These are phyloP conservation scores for Coemansia sp. DNA, from an alignment of 192 early-diverging fungal species.

Conservation along the genomic window DNA sequence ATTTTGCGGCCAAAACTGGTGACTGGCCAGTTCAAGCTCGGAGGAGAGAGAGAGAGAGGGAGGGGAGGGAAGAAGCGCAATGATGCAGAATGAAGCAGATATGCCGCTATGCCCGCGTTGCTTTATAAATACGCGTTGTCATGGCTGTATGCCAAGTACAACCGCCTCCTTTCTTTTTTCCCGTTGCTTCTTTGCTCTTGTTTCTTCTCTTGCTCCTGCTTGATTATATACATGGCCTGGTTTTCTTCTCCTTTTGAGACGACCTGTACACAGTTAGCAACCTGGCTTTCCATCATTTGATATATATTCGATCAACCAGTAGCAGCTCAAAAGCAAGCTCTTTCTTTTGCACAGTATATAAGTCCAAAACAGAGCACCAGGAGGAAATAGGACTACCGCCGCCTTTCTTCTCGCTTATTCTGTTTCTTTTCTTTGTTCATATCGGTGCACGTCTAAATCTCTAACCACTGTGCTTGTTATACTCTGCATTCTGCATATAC, in stretches of 20 bases:
- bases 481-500: slow-evolving; percentile 8
- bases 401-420: background rate
- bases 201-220: background rate
- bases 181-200: background rate
- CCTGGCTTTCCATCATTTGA: background rate
- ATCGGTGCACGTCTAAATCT: background rate
- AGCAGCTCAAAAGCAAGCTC: background rate
- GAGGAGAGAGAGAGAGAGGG: background rate
- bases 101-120: background rate
- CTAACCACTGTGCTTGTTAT: background rate
- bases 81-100: background rate
- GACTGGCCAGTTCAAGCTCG: background rate
- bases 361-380: background rate
- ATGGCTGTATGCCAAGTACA: background rate
- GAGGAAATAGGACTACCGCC: background rate
- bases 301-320: background rate
- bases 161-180: background rate
- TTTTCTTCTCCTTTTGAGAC: background rate
- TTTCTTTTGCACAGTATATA: background rate
- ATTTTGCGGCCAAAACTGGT: background rate
- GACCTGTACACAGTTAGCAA: too few species aligned
- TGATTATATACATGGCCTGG: background rate
- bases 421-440: slow-evolving; percentile 11
- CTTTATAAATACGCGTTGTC: background rate
- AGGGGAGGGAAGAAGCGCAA: background rate